Evolutionary conservation across 306 rosid genomes (phyloP).

Genomic region (Castanea mollissima): DNA sequence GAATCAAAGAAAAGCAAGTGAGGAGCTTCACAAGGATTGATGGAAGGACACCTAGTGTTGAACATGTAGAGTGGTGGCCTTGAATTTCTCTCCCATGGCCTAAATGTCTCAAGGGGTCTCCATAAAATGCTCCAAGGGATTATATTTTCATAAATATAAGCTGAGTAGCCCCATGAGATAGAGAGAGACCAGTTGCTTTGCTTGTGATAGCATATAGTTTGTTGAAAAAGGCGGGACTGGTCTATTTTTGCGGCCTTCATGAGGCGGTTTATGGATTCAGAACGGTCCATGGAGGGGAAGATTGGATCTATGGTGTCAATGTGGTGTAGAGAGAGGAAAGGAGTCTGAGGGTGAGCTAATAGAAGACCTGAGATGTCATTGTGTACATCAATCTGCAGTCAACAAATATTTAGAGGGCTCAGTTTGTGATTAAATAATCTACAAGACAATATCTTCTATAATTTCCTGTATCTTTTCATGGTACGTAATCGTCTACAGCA

Average conservation of each 20-base stretch:
- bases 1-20: conserved; percentile 38
- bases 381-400: too few species aligned
- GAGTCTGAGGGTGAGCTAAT: too few species aligned
- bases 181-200: conserved; percentile 50
- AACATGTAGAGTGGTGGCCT: conserved; percentile 39
- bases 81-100: conserved; percentile 17
- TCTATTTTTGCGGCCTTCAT: conserved; percentile 31
- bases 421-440: too few species aligned
- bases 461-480: too few species aligned
- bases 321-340: conserved; percentile 43
- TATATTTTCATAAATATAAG: conserved; percentile 36
- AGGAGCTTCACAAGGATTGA: conserved; percentile 45
- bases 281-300: conserved; percentile 42
- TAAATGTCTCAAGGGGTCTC: conserved; percentile 46
- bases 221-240: conserved; percentile 44
- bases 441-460: too few species aligned
- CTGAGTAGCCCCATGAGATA: conserved; percentile 53
- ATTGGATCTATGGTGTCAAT: conserved; percentile 43
- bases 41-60: conserved; percentile 33
- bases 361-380: too few species aligned
- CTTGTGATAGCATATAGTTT: conserved; percentile 47
- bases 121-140: conserved; percentile 28
- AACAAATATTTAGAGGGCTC: too few species aligned
- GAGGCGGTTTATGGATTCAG: conserved; percentile 34
- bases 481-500: too few species aligned